A percentile compares a stretch with the other conserved stretches of the same genome.
Conservation (phyloP, 106 monocot species). For the Vanilla planifolia region DNA sequence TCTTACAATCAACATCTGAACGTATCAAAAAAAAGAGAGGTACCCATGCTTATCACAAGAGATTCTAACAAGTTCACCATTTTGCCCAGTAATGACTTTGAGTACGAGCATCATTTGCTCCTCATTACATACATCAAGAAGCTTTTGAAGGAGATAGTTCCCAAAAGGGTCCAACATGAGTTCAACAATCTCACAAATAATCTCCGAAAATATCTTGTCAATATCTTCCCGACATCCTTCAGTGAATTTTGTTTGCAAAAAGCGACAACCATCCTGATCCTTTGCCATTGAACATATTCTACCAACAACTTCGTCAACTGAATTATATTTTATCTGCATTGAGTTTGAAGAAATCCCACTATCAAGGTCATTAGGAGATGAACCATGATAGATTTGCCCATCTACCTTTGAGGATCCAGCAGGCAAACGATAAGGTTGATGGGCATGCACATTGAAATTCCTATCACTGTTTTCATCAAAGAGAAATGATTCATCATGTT, state of each 20-base stretch:
- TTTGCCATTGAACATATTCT: conserved; percentile 41
- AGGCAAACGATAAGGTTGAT: background rate
- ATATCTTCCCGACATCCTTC: conserved; percentile 36
- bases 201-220: conserved; percentile 45
- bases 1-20: background rate
- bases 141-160: conserved; percentile 53
- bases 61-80: conserved; percentile 28
- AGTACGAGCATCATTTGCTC: conserved; percentile 37
- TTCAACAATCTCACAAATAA: conserved; percentile 49
- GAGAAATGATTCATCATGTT: conserved; percentile 4
- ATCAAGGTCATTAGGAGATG: conserved; percentile 2
- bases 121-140: conserved; percentile 46
- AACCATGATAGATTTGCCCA: background rate
- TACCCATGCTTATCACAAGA: conserved; percentile 74
- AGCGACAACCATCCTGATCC: conserved; percentile 49
- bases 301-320: conserved; percentile 25
- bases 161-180: conserved; percentile 56
- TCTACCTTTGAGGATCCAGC: conserved; percentile 13
- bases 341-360: conserved; percentile 5
- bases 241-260: conserved; percentile 33
- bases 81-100: conserved; percentile 25
- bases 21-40: background rate
- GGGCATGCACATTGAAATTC: conserved; percentile 2
- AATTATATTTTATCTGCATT: conserved; percentile 12
- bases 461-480: conserved; percentile 2